Conservation (phyloP, 2,329 filamentous ascomycete genomes). For the Diaporthe sp. region DNA sequence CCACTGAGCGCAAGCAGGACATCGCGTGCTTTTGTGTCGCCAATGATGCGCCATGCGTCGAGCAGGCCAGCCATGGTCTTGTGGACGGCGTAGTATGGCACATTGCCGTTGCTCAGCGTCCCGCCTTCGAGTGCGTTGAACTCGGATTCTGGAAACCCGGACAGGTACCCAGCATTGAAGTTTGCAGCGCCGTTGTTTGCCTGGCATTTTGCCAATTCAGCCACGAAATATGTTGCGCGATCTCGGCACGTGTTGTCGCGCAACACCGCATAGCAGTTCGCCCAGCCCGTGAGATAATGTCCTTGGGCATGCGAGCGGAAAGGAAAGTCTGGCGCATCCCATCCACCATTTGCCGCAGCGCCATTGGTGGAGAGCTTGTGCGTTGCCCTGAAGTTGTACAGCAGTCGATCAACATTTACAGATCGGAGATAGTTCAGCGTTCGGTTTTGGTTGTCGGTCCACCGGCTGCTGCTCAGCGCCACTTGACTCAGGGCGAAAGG, state of each 20-base stretch:
- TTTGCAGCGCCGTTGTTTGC: conserved; percentile 61
- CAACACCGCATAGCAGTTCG: conserved; percentile 46
- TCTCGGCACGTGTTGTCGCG: conserved; percentile 59
- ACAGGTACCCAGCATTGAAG: conserved; percentile 62
- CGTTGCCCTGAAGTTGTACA: conserved; percentile 63
- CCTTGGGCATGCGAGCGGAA: conserved; percentile 67
- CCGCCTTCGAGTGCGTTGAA: conserved; percentile 59
- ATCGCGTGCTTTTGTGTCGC: conserved; percentile 57
- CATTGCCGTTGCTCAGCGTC: conserved; percentile 62
- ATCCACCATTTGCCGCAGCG: conserved; percentile 62
- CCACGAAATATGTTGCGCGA: conserved; percentile 60
- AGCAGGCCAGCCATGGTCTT: conserved; percentile 67
- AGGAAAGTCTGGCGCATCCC: conserved; percentile 68
- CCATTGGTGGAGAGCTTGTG: conserved; percentile 62
- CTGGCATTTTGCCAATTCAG: conserved; percentile 65
- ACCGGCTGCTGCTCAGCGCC: conserved; percentile 55
- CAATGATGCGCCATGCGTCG: conserved; percentile 62
- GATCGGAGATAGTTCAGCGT: conserved; percentile 62
- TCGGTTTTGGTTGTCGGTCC: conserved; percentile 58
- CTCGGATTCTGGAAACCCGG: conserved; percentile 67
- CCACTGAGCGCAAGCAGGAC: conserved; percentile 60
- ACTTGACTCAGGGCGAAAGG: conserved; percentile 58
- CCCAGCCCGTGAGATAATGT: conserved; percentile 65
- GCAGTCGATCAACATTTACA: conserved; percentile 60
- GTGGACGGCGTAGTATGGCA: conserved; percentile 68